phyloP scores from a whole-genome alignment of 2,329 filamentous ascomycete genomes.

The Diaporthe destruens region DNA sequence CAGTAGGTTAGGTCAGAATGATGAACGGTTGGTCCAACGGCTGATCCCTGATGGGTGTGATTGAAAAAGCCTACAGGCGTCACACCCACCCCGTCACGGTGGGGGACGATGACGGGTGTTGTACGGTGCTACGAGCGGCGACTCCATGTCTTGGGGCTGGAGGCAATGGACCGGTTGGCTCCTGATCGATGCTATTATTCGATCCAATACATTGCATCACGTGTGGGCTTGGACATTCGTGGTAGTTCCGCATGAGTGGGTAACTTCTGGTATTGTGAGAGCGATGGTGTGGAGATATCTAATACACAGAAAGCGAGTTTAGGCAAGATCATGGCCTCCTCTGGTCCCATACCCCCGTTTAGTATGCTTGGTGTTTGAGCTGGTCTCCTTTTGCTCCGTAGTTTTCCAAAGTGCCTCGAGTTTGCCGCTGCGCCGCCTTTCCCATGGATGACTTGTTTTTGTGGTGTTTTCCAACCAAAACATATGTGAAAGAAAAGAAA shows the following conservation, averaged over 20 bases:
- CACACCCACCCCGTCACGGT: neutral
- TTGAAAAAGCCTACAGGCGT: neutral
- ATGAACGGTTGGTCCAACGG: neutral
- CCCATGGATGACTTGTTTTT: constrained; percentile 47
- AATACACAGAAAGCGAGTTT: constrained; percentile 77
- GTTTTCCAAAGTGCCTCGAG: constrained; percentile 40
- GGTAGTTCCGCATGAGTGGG: constrained; percentile 62
- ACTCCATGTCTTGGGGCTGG: neutral
- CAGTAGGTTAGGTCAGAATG: neutral
- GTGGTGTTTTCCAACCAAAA: constrained; percentile 50
- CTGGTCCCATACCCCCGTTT: constrained; percentile 10
- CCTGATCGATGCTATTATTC: too few species aligned
- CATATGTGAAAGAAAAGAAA: constrained; percentile 49
- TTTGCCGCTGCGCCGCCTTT: constrained; percentile 44
- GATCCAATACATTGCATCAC: too few species aligned
- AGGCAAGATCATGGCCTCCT: constrained; percentile 51
- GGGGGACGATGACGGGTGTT: neutral
- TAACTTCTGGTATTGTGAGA: constrained; percentile 74
- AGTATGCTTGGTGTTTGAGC: constrained; percentile 47
- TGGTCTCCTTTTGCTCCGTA: constrained; percentile 43
- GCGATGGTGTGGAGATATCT: constrained; percentile 61
- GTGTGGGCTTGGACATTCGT: too few species aligned
- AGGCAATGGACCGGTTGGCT: too few species aligned
- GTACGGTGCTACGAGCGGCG: neutral
- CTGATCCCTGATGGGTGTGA: neutral